Evolutionary conservation across 345 rosid species (phyloP).

Genomic region (Arabidopsis suecica): DNA sequence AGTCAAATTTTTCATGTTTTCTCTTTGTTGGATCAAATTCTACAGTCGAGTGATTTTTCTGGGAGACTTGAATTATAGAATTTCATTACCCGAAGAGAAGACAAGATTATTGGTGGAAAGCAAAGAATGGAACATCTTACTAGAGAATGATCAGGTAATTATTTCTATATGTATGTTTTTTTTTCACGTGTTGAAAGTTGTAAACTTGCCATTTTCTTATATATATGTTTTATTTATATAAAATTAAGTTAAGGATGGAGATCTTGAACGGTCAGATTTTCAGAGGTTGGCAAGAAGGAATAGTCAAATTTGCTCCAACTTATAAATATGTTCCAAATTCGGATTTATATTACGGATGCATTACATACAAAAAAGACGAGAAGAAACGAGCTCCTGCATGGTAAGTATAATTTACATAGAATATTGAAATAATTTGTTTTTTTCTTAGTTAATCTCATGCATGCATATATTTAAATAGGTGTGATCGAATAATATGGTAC

Average conservation of each 20-base stretch:
- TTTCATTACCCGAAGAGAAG: slow-evolving; percentile 66
- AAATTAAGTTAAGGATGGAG: slow-evolving; percentile 67
- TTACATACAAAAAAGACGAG: slow-evolving; percentile 54
- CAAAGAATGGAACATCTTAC: slow-evolving; percentile 62
- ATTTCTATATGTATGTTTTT: not conserved
- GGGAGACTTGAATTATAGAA: slow-evolving; percentile 87
- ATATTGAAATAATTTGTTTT: too few relatives aligned
- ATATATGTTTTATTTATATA: not conserved
- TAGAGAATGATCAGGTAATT: slow-evolving; percentile 76
- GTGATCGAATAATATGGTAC: slow-evolving; percentile 80
- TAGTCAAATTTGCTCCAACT: slow-evolving; percentile 71
- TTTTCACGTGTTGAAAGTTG: not conserved
- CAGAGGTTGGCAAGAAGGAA: slow-evolving; percentile 74
- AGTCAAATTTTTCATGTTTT: not conserved
- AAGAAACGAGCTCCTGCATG: slow-evolving; percentile 84
- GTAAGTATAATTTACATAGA: slow-evolving; percentile 33
- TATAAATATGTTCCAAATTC: slow-evolving; percentile 77
- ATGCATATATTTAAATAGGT: slow-evolving; percentile 44
- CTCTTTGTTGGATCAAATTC: slow-evolving; percentile 19
- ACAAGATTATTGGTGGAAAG: slow-evolving; percentile 60
- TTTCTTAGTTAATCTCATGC: too few relatives aligned
- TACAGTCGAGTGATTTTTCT: slow-evolving; percentile 67
- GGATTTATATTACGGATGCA: slow-evolving; percentile 64
- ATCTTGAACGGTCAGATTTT: slow-evolving; percentile 59
- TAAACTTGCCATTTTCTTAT: slow-evolving; percentile 6